A percentile compares a stretch with the other conserved stretches of the same genome.
Conservation (phyloP, 2,329 filamentous ascomycete genomes). For the Myriosclerotinia scirpicola region DNA sequence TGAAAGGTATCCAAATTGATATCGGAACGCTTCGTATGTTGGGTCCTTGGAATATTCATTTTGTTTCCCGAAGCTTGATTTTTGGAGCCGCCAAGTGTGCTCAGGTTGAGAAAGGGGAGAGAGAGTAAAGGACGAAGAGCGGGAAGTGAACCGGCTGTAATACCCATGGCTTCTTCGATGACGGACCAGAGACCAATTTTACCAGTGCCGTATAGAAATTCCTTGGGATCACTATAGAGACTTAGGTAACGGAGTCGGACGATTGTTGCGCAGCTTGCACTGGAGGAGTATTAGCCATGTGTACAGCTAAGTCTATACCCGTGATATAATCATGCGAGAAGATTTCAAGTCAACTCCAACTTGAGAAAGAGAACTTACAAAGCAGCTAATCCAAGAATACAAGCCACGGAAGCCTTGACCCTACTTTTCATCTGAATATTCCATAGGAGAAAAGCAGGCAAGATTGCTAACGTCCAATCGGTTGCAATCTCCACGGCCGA, state of each 20-base stretch:
- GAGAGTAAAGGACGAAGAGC: constrained; percentile 48
- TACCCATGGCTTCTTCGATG: constrained; percentile 51
- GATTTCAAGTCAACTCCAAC: too few species aligned
- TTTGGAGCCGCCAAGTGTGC: constrained; percentile 12
- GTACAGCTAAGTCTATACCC: not conserved
- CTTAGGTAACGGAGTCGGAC: constrained; percentile 48
- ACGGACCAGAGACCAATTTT: constrained; percentile 49
- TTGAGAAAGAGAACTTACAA: constrained; percentile 38
- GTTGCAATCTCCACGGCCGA: constrained; percentile 43
- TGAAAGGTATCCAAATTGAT: constrained; percentile 33
- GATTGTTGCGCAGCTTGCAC: constrained; percentile 43
- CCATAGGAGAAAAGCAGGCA: constrained; percentile 46
- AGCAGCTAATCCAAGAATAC: constrained; percentile 41
- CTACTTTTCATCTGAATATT: constrained; percentile 44
- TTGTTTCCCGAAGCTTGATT: not conserved
- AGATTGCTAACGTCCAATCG: constrained; percentile 46
- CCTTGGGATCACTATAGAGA: constrained; percentile 43
- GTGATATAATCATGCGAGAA: not conserved
- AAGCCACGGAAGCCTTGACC: constrained; percentile 42
- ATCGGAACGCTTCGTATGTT: constrained; percentile 19
- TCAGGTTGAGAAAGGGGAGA: constrained; percentile 34
- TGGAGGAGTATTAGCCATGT: constrained; percentile 28
- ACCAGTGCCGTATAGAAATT: constrained; percentile 46
- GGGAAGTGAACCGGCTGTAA: constrained; percentile 50
- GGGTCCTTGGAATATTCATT: constrained; percentile 23